Base-by-base conservation (phyloP, 2,329 filamentous ascomycete genomes). In the Phyllosticta capitalensis region DNA sequence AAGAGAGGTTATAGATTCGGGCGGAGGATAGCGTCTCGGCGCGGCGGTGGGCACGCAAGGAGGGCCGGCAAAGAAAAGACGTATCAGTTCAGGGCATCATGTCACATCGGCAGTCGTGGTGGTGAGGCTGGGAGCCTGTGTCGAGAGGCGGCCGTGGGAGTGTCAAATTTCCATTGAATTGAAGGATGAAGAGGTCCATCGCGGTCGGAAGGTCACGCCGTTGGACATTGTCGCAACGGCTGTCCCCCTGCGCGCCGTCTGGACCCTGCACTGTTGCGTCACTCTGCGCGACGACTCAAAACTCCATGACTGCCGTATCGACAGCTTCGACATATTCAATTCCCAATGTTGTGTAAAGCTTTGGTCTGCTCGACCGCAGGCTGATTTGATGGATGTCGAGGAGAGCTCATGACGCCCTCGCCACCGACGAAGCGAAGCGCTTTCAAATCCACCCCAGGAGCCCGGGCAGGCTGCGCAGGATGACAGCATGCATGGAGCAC, bases 1-100 rank as follows among this genome's bases (percentile, higher is more conserved):
- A 53, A 38, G 26, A 52, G 56, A 54, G 26, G n/a, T 22, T 52
- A 20, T 20, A 24, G 57, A 59, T 20, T 24, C 26, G 53, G 52
- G 53, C 53, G 57, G 22, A 52, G 22, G 50, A 24, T 12, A 26
- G 50, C 20, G 50, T 26, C 50, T 55, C 24, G 57, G 52, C 52
- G 28, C 22, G 30, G 50, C 28, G 49, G 38, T 26, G 50, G 49
- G 49, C 58, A 60, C 21, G 58, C 58, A 60, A 60, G 58, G 58
- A 60, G 58, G 19, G 45, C 17, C 9, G 28, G 48, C 7, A 26
- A 9, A 50, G 30, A 24, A 7, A 53, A 45, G 12, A 20, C 19
- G 19, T 26, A 38, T 24, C 21, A 26, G 51, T 22, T 59, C 52
- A 59, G 20, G 52, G 52, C 53, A 53, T 48, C 57, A 59, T 59